Conservation (phyloP, 805 yeast genomes). For the Zygosaccharomyces gambellarensis region DNA sequence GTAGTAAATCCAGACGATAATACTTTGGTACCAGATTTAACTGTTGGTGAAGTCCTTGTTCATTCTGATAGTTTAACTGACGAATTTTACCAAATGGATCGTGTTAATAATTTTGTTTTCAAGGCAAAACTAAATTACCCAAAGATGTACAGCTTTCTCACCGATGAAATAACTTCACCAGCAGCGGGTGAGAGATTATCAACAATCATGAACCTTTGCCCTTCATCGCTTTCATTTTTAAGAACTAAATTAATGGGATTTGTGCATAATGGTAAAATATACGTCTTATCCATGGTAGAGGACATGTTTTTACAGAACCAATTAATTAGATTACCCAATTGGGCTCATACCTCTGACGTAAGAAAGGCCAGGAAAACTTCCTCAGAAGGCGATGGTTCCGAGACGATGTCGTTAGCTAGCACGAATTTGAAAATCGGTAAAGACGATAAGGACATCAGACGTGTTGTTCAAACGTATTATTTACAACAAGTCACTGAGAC, state of each 20-base stretch:
- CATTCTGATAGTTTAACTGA: slow-evolving; percentile 84
- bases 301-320: slow-evolving; percentile 74
- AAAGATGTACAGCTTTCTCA: slow-evolving; percentile 23
- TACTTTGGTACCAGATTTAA: slow-evolving; percentile 63
- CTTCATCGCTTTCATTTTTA: slow-evolving; percentile 44
- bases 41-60: slow-evolving; percentile 97
- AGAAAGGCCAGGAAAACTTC: slow-evolving; percentile 15
- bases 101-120: slow-evolving; percentile 35
- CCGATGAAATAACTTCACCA: slow-evolving; percentile 6
- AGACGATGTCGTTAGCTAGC: not conserved
- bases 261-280: slow-evolving; percentile 78
- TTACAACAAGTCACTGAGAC: slow-evolving; percentile 84
- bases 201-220: slow-evolving; percentile 28
- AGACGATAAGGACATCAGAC: slow-evolving; percentile 7
- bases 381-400: not conserved
- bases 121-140: slow-evolving; percentile 32
- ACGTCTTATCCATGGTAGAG: slow-evolving; percentile 83
- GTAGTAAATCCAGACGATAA: slow-evolving; percentile 91
- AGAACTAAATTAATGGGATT: slow-evolving; percentile 92
- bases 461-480: slow-evolving; percentile 51
- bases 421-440: not conserved
- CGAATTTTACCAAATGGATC: slow-evolving; percentile 35
- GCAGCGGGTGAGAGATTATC: slow-evolving; percentile 23
- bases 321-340: slow-evolving; percentile 31
- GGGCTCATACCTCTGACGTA: slow-evolving; percentile 35